These are phyloP conservation scores for Colletotrichum cuscutae DNA, from an alignment of 2,329 filamentous ascomycete species.

Conservation along the genomic window DNA sequence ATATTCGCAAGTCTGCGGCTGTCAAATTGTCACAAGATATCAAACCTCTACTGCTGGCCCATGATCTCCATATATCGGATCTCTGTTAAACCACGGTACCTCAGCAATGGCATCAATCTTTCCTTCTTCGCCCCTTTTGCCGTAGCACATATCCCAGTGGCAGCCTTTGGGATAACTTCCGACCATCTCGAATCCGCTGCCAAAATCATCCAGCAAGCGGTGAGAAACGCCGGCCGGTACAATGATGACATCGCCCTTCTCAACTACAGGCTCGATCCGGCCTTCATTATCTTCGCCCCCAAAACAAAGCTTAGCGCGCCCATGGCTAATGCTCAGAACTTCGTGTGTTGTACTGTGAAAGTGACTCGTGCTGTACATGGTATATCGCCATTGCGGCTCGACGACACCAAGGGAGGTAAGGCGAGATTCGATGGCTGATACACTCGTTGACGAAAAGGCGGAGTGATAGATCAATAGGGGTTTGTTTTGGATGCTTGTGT, in stretches of 20 bases:
- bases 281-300: slow-evolving; percentile 71
- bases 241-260: slow-evolving; percentile 71
- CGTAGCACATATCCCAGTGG: slow-evolving; percentile 80
- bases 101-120: slow-evolving; percentile 47
- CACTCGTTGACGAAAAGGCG: slow-evolving; percentile 59
- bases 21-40: background rate
- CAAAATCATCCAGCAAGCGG: slow-evolving; percentile 66
- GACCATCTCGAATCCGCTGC: slow-evolving; percentile 71
- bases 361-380: slow-evolving; percentile 74
- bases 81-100: slow-evolving; percentile 35
- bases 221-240: slow-evolving; percentile 75
- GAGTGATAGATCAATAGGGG: slow-evolving; percentile 74
- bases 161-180: slow-evolving; percentile 69
- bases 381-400: slow-evolving; percentile 73
- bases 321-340: slow-evolving; percentile 68
- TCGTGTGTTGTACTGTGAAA: slow-evolving; percentile 77
- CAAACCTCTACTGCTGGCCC: slow-evolving; percentile 19
- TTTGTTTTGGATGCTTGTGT: slow-evolving; percentile 71
- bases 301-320: slow-evolving; percentile 71
- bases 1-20: background rate
- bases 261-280: slow-evolving; percentile 64
- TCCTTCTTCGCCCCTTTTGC: slow-evolving; percentile 63
- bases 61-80: slow-evolving; percentile 37
- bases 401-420: slow-evolving; percentile 65
- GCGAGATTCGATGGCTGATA: slow-evolving; percentile 65